Evolutionary conservation across 2,329 filamentous ascomycete species (phyloP), one percentile per base, ranked within the genome.

Genomic region (Xylaria sp.): DNA sequence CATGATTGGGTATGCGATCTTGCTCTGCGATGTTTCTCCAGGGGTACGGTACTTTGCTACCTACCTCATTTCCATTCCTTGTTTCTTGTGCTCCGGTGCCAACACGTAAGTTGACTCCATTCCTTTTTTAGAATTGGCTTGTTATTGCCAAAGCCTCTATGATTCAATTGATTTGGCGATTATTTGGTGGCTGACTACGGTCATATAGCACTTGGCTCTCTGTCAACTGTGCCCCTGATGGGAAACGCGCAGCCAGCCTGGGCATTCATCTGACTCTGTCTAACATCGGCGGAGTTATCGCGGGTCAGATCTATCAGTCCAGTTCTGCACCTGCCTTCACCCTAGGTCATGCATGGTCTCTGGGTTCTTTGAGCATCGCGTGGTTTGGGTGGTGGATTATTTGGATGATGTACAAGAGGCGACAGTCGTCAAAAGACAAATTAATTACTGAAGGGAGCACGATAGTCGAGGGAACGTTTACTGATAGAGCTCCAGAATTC

Each of bases 401-500:
- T 6, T 69, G 77, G 27, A 67, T 53, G 40, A 75, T 81, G 9
- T 81, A 81, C 48, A 69, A 48, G 42, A 73, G 70, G n/a, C 79
- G 80, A 16, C 66, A 77, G 66, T 64, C 44, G 8, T 68, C 66
- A 29, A 82, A 81, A 66, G 76, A 80, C 60, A 72, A 60, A 51
- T 70, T 71, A 32, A 48, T 78, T 25, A 69, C 67, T 1, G 73
- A 75, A 53, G 85, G 83, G 0, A 78, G 85, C 21, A 83, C 84
- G 1, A 83, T 82, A 8, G 84, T 85, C 61, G 81, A 81, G 8
- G 77, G 85, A 71, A 81, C 79, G 37, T 85, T 82, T 65, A 81
- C 80, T 32, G 80, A 87, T 74, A 84, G 86, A 67, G 76, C 85
- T 73, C 78, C 82, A 25, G 84, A 85, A 68, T 87, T 85, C 6